These are phyloP conservation scores for Daldinia sp. DNA, from an alignment of 2,329 filamentous ascomycete species.

Conservation along the genomic window DNA sequence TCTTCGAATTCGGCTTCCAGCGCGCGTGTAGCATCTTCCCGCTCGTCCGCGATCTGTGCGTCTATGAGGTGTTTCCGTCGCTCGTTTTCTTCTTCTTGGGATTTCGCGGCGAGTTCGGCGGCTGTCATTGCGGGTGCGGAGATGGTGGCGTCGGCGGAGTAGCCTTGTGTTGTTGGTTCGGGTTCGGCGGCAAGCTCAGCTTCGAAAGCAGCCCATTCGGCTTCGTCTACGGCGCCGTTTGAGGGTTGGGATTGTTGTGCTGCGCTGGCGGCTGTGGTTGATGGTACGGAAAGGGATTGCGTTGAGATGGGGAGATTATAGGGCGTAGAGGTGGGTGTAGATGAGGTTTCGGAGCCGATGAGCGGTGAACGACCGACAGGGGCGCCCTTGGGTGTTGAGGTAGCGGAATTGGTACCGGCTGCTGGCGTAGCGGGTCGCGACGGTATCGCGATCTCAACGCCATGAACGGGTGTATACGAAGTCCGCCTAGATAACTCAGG, in stretches of 20 bases:
- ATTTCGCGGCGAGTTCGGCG: constrained; percentile 66
- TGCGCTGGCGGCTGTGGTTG: constrained; percentile 14
- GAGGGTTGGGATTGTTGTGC: constrained; percentile 5
- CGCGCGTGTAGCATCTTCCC: constrained; percentile 77
- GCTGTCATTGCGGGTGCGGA: constrained; percentile 73
- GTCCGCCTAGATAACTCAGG: constrained; percentile 56
- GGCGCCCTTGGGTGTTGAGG: constrained; percentile 53
- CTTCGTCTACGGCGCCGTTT: constrained; percentile 65
- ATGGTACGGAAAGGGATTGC: constrained; percentile 31
- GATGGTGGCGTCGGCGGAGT: constrained; percentile 65
- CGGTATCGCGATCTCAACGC: constrained; percentile 69
- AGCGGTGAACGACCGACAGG: constrained; percentile 51
- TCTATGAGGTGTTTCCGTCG: constrained; percentile 63
- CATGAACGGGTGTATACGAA: constrained; percentile 62
- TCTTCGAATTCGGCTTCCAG: constrained; percentile 82
- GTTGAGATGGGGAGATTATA: constrained; percentile 39
- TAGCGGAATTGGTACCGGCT: constrained; percentile 53
- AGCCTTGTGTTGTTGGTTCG: constrained; percentile 31
- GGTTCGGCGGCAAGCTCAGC: constrained; percentile 66
- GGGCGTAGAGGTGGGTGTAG: constrained; percentile 15
- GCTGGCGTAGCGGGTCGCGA: constrained; percentile 69
- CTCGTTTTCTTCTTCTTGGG: constrained; percentile 59
- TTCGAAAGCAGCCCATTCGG: constrained; percentile 88
- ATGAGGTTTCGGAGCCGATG: constrained; percentile 40
- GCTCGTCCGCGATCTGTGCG: constrained; percentile 68